Evolutionary conservation across 768 basidiomycete species (phyloP).

Genomic region (Pleurotus ostreatus): DNA sequence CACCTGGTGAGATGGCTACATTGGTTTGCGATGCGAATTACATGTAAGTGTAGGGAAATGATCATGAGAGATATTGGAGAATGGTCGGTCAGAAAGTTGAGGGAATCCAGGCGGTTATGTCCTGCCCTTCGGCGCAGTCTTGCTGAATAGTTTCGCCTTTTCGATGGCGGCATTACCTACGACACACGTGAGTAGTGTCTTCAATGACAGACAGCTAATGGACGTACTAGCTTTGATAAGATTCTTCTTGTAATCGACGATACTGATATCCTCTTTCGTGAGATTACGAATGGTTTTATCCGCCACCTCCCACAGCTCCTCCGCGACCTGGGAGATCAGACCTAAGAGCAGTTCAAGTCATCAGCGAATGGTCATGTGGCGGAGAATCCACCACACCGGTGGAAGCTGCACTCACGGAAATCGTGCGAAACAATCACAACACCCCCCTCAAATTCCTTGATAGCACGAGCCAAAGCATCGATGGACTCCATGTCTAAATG

Average conservation of each 20-base stretch:
- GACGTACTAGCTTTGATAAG: constrained; percentile 74
- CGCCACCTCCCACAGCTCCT: constrained; percentile 99
- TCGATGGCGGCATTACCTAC: constrained; percentile 82
- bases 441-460: constrained; percentile 96
- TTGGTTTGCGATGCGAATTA: not conserved
- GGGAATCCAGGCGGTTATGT: constrained; percentile 32
- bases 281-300: constrained; percentile 90
- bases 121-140: constrained; percentile 69
- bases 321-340: constrained; percentile 95
- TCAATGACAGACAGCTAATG: no score
- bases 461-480: constrained; percentile 91
- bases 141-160: constrained; percentile 91
- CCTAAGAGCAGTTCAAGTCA: constrained; percentile 36
- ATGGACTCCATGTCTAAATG: constrained; percentile 98
- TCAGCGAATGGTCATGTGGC: not conserved
- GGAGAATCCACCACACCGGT: not conserved
- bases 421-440: constrained; percentile 99
- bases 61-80: not conserved
- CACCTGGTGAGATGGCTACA: not conserved
- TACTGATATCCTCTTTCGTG: constrained; percentile 86
- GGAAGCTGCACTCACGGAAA: constrained; percentile 67
- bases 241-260: constrained; percentile 90
- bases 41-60: not conserved
- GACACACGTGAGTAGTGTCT: not conserved
- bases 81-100: not conserved